Base-by-base conservation (phyloP, 1,284 basidiomycete species). In the Heterobasidion annosum region DNA sequence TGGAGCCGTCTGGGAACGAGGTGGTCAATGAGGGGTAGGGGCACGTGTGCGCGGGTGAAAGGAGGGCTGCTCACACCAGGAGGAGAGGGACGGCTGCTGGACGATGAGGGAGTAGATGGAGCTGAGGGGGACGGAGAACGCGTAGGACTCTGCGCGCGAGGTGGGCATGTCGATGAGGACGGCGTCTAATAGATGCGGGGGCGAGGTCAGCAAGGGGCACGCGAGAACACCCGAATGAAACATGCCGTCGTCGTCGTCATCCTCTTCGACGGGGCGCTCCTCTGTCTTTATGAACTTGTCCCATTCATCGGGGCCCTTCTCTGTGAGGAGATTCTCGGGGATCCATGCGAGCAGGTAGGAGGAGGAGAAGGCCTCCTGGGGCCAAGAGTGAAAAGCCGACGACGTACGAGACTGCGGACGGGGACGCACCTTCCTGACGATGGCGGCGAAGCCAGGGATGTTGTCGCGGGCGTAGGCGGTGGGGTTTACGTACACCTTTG, bases 401-500 rank as follows among this genome's bases (percentile, higher is more conserved):
- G 53, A 51, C 7, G 12, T 42, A 45, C 48, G 34, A 52, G 35
- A 34, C 19, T 37, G 53, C 25, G 34, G 35, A 48, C 54, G 16
- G 50, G 50, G 49, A 73, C 82, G 55, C 62, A 86, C 88, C 67
- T 82, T 78, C 71, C 88, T 92, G 13, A 97, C 93, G 56, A 98
- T 77, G 12, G 88, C 85, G 6, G 93, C 82, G 67, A 95, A 97
- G 3, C 96, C 96, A 3, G 93, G 83, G 34, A 98, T 90, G 68
- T 98, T 97, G 70, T 98, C 95, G 62, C 88, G 80, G 2, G 88
- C 78, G 66, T 94, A 95, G 2, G 90, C 85, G 0, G 93, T 96
- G 0, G 96, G 95, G 64, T 98, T 93, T 48, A 97, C 85, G 64
- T 94, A 93, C 44, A 95, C 93, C 67, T 94, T 94, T 43, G 88